Conservation (phyloP, 2,329 filamentous ascomycete species). For the Paraphoma sp. region DNA sequence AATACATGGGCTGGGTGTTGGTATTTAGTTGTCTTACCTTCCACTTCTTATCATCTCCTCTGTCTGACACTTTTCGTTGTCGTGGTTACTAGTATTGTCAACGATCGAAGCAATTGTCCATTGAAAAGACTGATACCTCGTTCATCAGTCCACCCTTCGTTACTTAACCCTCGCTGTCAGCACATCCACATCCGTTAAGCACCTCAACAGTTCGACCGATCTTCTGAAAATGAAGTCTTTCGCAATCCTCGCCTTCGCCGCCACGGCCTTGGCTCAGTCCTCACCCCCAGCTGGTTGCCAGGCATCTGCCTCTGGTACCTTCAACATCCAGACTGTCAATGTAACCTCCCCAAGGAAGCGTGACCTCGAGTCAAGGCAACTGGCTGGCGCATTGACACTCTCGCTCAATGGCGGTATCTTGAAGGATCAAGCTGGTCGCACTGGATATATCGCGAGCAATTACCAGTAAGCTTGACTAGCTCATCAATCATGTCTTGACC, state of each 20-base stretch:
- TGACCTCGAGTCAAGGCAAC: slow-evolving; percentile 34
- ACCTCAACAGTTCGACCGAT: slow-evolving; percentile 14
- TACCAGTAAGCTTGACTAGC: slow-evolving; percentile 59
- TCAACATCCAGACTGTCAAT: slow-evolving; percentile 65
- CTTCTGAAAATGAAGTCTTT: slow-evolving; percentile 40
- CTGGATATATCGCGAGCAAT: slow-evolving; percentile 81
- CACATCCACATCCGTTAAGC: slow-evolving; percentile 5
- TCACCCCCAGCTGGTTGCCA: slow-evolving; percentile 60
- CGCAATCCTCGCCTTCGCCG: slow-evolving; percentile 36
- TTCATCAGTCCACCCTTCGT: slow-evolving; percentile 42
- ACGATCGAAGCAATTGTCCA: slow-evolving; percentile 7
- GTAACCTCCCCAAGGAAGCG: slow-evolving; percentile 44
- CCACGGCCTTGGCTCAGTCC: slow-evolving; percentile 35
- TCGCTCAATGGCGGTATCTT: slow-evolving; percentile 69
- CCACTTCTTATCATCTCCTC: slow-evolving; percentile 8
- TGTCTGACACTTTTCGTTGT: slow-evolving; percentile 34
- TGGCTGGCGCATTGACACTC: slow-evolving; percentile 61
- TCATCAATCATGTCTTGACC: no score
- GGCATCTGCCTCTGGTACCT: slow-evolving; percentile 59
- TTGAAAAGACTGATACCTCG: slow-evolving; percentile 44
- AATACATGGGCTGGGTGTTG: slow-evolving; percentile 16
- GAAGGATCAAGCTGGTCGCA: slow-evolving; percentile 70
- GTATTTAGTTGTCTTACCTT: slow-evolving; percentile 40
- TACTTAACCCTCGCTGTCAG: slow-evolving; percentile 12
- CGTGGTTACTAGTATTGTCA: slow-evolving; percentile 26